phyloP scores from a whole-genome alignment of 2,329 filamentous ascomycete species.

The Knufia petricola region DNA sequence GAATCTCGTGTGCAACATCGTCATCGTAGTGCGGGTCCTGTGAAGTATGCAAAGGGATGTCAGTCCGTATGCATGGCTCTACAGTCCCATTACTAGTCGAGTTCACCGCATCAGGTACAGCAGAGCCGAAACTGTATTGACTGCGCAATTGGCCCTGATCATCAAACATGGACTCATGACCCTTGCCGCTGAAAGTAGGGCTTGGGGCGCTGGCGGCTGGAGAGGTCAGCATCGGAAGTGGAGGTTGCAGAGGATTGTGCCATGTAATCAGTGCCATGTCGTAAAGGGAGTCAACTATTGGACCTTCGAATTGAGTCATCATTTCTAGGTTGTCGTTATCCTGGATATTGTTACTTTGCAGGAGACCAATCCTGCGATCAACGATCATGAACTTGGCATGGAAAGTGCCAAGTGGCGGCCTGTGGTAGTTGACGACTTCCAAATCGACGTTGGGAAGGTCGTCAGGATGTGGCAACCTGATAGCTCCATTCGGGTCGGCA shows the following conservation, averaged over 20 bases:
- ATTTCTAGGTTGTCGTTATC: constrained; percentile 76
- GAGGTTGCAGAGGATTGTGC: constrained; percentile 53
- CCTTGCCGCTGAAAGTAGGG: constrained; percentile 19
- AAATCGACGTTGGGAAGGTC: constrained; percentile 65
- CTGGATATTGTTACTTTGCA: constrained; percentile 71
- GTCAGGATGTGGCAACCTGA: constrained; percentile 51
- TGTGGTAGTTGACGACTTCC: constrained; percentile 64
- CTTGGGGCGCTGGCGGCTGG: constrained; percentile 34
- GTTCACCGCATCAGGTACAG: constrained; percentile 9
- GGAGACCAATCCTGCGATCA: constrained; percentile 58
- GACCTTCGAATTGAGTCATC: constrained; percentile 66
- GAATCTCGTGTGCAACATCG: constrained; percentile 51
- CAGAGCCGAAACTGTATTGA: constrained; percentile 3
- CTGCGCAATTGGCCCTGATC: constrained; percentile 11
- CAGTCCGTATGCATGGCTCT: constrained; percentile 10
- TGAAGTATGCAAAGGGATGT: constrained; percentile 47
- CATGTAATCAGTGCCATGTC: constrained; percentile 66
- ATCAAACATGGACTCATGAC: constrained; percentile 16
- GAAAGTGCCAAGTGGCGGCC: constrained; percentile 61
- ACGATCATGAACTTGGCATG: constrained; percentile 71
- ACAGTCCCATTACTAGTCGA: constrained; percentile 16
- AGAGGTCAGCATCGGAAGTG: constrained; percentile 46
- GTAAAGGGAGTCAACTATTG: constrained; percentile 66
- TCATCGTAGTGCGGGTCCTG: constrained; percentile 55
- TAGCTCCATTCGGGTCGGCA: constrained; percentile 38